Evolutionary conservation across 2,329 filamentous ascomycete species (phyloP).

Genomic region (Cladosporium sphaerospermum): DNA sequence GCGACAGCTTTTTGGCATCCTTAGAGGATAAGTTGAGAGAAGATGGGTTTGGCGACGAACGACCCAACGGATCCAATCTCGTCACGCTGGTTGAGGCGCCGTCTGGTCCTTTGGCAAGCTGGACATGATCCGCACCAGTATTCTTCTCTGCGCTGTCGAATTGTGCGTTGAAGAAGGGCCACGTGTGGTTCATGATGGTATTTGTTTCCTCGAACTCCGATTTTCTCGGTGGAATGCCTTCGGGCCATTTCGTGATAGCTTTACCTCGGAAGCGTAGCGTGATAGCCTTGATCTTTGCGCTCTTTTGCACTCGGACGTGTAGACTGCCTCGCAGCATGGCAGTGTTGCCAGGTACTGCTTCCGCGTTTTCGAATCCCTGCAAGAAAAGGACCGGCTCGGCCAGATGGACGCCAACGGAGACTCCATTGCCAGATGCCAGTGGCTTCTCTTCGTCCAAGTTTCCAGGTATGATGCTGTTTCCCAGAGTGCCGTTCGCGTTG

Average conservation of each 20-base stretch:
- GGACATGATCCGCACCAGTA: slow-evolving; percentile 58
- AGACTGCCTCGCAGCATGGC: slow-evolving; percentile 81
- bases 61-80: slow-evolving; percentile 23
- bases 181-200: slow-evolving; percentile 77
- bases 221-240: slow-evolving; percentile 84
- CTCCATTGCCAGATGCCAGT: slow-evolving; percentile 69
- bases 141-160: slow-evolving; percentile 54
- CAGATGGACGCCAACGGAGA: slow-evolving; percentile 66
- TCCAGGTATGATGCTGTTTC: slow-evolving; percentile 23
- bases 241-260: slow-evolving; percentile 90
- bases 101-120: slow-evolving; percentile 44
- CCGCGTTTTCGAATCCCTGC: slow-evolving; percentile 69
- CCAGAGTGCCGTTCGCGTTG: slow-evolving; percentile 10
- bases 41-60: slow-evolving; percentile 34
- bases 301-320: slow-evolving; percentile 76
- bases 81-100: slow-evolving; percentile 30
- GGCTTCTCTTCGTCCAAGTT: slow-evolving; percentile 54
- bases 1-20: slow-evolving; percentile 62
- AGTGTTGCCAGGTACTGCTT: slow-evolving; percentile 58
- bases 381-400: slow-evolving; percentile 77
- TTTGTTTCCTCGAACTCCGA: slow-evolving; percentile 77
- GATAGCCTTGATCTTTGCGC: slow-evolving; percentile 86
- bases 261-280: slow-evolving; percentile 79
- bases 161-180: slow-evolving; percentile 85
- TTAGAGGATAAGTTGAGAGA: slow-evolving; percentile 38